phyloP scores from a whole-genome alignment of 352 stramenopile genomes.

The Globisporangium acanthophoron region DNA sequence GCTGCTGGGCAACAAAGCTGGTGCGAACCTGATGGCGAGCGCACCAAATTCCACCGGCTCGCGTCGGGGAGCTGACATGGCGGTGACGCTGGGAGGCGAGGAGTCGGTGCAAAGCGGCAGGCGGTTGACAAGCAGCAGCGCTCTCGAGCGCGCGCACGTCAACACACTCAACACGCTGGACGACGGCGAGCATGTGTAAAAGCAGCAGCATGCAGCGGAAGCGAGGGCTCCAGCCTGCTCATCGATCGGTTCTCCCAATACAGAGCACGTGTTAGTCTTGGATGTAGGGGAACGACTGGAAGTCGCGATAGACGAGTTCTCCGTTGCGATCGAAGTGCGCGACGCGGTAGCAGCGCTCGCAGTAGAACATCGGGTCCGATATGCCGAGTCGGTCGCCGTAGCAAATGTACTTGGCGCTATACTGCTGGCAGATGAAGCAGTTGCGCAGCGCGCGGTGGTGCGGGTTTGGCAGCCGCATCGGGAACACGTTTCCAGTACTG shows the following conservation, averaged over 20 bases:
- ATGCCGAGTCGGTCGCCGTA: slow-evolving; percentile 63
- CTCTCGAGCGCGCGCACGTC: not conserved
- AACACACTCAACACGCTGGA: slow-evolving; percentile 11
- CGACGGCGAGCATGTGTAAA: slow-evolving; percentile 2
- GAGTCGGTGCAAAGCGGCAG: not conserved
- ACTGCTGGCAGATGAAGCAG: slow-evolving; percentile 70
- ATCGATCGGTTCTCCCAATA: not conserved
- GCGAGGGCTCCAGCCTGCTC: not conserved
- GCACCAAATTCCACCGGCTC: not conserved
- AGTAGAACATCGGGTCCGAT: slow-evolving; percentile 77
- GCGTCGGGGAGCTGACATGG: not conserved
- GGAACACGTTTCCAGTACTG: slow-evolving; percentile 23
- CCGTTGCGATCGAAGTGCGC: slow-evolving; percentile 56
- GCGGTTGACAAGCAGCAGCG: not conserved
- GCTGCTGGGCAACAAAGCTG: not conserved
- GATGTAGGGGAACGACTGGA: slow-evolving; percentile 65
- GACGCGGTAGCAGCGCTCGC: slow-evolving; percentile 59
- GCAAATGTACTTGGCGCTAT: slow-evolving; percentile 73
- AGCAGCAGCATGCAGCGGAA: not conserved
- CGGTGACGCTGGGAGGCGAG: not conserved
- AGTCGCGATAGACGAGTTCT: slow-evolving; percentile 60
- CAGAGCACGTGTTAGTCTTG: slow-evolving; percentile 35
- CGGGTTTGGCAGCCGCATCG: slow-evolving; percentile 53
- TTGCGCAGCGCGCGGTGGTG: slow-evolving; percentile 46
- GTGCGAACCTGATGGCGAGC: not conserved